Evolutionary conservation across 352 stramenopile genomes (phyloP).

Genomic region (Pythium utonaiense): DNA sequence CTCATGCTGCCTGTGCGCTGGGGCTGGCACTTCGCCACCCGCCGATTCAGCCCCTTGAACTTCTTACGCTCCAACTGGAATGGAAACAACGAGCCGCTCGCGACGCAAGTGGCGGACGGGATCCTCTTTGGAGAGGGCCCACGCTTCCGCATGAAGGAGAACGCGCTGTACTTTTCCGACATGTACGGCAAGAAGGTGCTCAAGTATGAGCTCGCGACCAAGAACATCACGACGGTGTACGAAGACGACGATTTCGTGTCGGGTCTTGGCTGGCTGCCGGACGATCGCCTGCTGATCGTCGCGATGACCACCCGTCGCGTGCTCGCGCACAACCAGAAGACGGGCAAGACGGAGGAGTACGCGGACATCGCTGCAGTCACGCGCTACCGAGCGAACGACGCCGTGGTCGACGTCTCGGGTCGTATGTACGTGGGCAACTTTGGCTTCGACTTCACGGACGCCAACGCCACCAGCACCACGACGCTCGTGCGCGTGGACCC

Average conservation of each 20-base stretch:
- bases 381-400: slow-evolving; percentile 51
- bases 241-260: slow-evolving; percentile 49
- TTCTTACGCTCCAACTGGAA: slow-evolving; percentile 15
- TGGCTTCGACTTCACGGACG: slow-evolving; percentile 43
- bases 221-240: slow-evolving; percentile 37
- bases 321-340: slow-evolving; percentile 34
- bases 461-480: slow-evolving; percentile 32
- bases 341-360: slow-evolving; percentile 33
- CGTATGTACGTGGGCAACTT: slow-evolving; percentile 63
- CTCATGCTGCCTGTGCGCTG: slow-evolving; percentile 22
- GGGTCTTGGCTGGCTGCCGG: slow-evolving; percentile 56
- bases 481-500: slow-evolving; percentile 52
- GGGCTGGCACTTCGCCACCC: slow-evolving; percentile 31
- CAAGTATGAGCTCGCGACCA: slow-evolving; percentile 44
- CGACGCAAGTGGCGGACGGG: slow-evolving; percentile 29
- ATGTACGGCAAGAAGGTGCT: slow-evolving; percentile 62
- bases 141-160: slow-evolving; percentile 48
- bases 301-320: slow-evolving; percentile 47
- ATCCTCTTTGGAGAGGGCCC: slow-evolving; percentile 57
- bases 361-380: slow-evolving; percentile 50
- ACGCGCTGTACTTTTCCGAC: slow-evolving; percentile 61
- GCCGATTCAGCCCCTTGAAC: slow-evolving; percentile 15
- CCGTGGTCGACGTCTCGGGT: slow-evolving; percentile 41
- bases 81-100: slow-evolving; percentile 26
- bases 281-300: slow-evolving; percentile 53